Base-by-base conservation (phyloP, 116 monocot species). In the Iris pallida region DNA sequence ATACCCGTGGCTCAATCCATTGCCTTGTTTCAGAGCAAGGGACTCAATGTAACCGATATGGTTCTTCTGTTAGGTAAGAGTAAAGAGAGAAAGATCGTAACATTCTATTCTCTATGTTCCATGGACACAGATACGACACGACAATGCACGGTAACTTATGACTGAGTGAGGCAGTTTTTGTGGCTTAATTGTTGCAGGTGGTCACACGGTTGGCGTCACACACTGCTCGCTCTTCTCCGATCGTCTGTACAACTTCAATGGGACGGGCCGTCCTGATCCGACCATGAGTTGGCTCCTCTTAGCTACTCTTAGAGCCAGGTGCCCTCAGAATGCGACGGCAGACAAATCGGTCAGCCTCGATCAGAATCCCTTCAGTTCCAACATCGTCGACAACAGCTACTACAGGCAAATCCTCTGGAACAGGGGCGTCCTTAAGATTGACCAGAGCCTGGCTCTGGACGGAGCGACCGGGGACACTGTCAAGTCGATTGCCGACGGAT, bases 401-500 rank as follows among this genome's bases (percentile, higher is more conserved):
- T 67, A 67, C 42, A 53, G 14, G 47, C 42, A 53, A 41, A 67
- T 67, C 4, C 11, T 30, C 42, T 40, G n/a, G 54, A 54, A 54
- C n/a, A 67, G 42, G 30, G 53, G 52, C 14, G 42, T 67, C 12
- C 67, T 68, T 0, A 40, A 41, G 54, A 68, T 68, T 44, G 68
- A 68, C 55, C 68, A 68, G 54, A 54, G 54, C 68, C 5, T 68
- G 16, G 68, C 68, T 55, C 15, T 54, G 41, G 68, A 54, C 14
- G 3, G 30, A 10, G 7, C 42, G 42, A 68, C 67, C 8, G 41
- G 20, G 14, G 65, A 65, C 7, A 20, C 12, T 6, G 65, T 65
- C 30, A 47, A 1, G 48, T 20, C 47, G 0, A 20, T 65, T 5
- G 65, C 65, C 2, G 18, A 49, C 45, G 65, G 18, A 49, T 65